A percentile compares a stretch with the other conserved stretches of the same genome.
Evolutionary conservation across 2,329 filamentous ascomycete genomes (phyloP).

Genomic region (Paecilomyces dactylethromorphus): DNA sequence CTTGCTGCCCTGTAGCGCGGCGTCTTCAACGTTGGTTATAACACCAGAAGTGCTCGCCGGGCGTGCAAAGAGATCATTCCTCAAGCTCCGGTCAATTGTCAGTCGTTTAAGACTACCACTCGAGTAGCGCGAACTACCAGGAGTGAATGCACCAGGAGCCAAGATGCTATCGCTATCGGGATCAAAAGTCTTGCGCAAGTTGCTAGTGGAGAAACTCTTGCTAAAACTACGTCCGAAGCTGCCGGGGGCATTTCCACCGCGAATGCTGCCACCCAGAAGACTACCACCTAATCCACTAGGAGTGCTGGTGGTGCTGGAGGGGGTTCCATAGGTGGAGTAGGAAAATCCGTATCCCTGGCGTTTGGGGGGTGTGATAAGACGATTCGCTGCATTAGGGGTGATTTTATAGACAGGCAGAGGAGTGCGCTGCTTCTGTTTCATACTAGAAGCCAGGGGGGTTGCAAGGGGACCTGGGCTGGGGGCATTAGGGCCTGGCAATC

Average conservation of each 20-base stretch:
- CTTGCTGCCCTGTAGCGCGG: constrained; percentile 26
- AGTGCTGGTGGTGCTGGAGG: constrained; percentile 63
- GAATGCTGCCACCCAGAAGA: constrained; percentile 43
- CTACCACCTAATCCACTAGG: constrained; percentile 62
- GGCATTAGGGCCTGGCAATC: constrained; percentile 55
- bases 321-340: constrained; percentile 85
- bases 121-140: constrained; percentile 58
- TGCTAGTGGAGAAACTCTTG: constrained; percentile 86
- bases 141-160: constrained; percentile 75
- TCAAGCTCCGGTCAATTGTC: constrained; percentile 81
- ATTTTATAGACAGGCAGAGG: constrained; percentile 83
- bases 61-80: constrained; percentile 55
- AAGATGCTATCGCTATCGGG: constrained; percentile 74
- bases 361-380: constrained; percentile 77
- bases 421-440: constrained; percentile 70
- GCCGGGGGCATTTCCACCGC: constrained; percentile 32
- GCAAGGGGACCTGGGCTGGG: constrained; percentile 81
- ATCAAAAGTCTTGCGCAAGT: constrained; percentile 72
- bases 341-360: constrained; percentile 79
- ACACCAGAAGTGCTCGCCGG: constrained; percentile 24
- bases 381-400: constrained; percentile 71
- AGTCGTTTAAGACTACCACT: constrained; percentile 77
- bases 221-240: constrained; percentile 65
- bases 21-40: constrained; percentile 35
- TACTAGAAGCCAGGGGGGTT: constrained; percentile 72